Evolutionary conservation across 306 rosid species (phyloP), one percentile per base, ranked within the genome.

Genomic region (Dryas octopetala): DNA sequence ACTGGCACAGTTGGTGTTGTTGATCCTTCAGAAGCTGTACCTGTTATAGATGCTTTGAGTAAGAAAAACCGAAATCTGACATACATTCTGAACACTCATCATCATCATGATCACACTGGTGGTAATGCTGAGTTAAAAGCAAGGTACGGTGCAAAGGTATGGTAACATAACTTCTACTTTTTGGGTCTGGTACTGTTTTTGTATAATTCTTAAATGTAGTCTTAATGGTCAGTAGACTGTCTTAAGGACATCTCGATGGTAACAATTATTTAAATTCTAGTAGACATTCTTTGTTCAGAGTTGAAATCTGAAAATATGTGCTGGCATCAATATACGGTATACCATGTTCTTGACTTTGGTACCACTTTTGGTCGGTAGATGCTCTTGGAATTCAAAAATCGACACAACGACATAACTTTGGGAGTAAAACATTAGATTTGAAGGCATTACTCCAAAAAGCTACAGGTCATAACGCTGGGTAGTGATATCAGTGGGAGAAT

Each of bases 1-100:
- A 95, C 99, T 12, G 99, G 99, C 51, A 95, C 99, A 1, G 97
- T 95, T 53, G 97, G 97, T 75, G 97, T 95, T 53, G 99, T 95
- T 65, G 97, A 95, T 88, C 99, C 99, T 73, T 95, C 97, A 60
- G 97, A 95, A 84, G 90, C 97, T 80, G 75, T 80, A 3, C 99
- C 99, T 45, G 52, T 95, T 67, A 83, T 92, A 48, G 93, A 95
- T 83, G 97, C 91, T 62, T 86, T 95, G 82, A 89, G 85, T 32
- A 90, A 73, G 90, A 88, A 81, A 88, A 85, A 95, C 68, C 78
- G 88, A 74, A 95, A 95, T 89, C 89, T 95, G 85, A 92, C 96
- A 41, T 95, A 95, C 84, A 95, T 92, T 79, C 65, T 95, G 70
- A 95, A 95, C 79, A 95, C 99, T 28, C 93, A 95, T 79, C 97